Conservation (phyloP, 2,329 filamentous ascomycete species). For the Cercospora zeina region DNA sequence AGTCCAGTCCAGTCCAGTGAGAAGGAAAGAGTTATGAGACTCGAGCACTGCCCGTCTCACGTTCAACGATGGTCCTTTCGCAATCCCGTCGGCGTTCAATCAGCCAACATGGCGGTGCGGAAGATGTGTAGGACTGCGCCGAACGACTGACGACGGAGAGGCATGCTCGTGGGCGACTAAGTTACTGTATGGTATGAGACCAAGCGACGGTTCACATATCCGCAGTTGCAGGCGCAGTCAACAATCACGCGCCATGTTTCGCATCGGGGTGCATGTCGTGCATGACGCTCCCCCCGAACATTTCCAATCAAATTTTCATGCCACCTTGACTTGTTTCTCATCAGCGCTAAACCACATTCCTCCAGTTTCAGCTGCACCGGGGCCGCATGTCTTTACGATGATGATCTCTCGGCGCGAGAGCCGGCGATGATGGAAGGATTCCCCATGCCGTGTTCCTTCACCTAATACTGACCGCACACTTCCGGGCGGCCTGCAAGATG, state of each 20-base stretch:
- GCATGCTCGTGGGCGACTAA: neutral
- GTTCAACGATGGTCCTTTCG: neutral
- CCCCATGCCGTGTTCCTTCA: neutral
- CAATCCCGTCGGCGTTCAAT: neutral
- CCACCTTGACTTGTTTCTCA: neutral
- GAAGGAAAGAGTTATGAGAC: neutral
- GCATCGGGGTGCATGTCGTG: neutral
- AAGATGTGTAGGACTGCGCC: neutral
- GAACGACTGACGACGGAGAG: neutral
- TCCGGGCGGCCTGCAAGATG: neutral
- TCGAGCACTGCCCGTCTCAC: neutral
- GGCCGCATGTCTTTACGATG: neutral
- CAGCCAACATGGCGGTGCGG: neutral
- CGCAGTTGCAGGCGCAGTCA: neutral
- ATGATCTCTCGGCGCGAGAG: neutral
- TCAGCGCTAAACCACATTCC: neutral
- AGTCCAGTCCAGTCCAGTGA: neutral
- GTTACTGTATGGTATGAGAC: neutral
- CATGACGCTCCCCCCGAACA: constrained; percentile 7
- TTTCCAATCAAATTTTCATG: constrained; percentile 7
- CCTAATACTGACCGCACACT: neutral
- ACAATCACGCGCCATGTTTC: constrained; percentile 3
- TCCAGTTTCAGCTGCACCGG: constrained; percentile 4
- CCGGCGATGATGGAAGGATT: neutral
- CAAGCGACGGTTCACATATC: neutral